Base-by-base conservation (phyloP, 352 stramenopile genomes). In the Halophytophthora batemanensis region DNA sequence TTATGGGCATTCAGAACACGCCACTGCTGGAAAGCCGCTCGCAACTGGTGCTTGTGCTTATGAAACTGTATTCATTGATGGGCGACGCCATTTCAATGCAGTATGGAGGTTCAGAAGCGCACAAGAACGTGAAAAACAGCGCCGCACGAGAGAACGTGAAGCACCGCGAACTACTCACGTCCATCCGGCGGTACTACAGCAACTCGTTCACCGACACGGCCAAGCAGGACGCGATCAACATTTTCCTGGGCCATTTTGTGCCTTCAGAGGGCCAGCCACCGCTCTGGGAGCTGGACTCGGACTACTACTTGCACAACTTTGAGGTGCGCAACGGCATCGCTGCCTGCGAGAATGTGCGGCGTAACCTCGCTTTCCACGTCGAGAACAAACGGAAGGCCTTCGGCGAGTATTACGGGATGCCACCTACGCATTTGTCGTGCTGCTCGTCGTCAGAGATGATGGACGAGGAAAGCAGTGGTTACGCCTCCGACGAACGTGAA, bases 151-250 rank as follows among this genome's bases (percentile, higher is more conserved):
- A 93, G 55, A 95, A 91, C 48, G 87, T 92, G 15, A 97, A 98
- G 71, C 93, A 98, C 47, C 96, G 96, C 51, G 95, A 99, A 61
- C 71, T 99, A 3, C 75, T 99, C 7, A 99, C 96, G 14, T 99
- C 96, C 3, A 99, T 99, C 49, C 82, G 97, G 45, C 77, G 97
- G 25, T 99, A 99, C 72, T 99, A 99, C 69, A 98, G 91, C 72
- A 99, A 99, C 61, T 97, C 96, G 17, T 99, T 99, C 66, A 99
- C 96, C 0, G 97, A 99, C 76, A 95, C 89, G 15, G 77, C 97
- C 5, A 99, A 99, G 69, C 96, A 99, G 75, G 97, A 99, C 72
- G 94, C 96, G 13, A 99, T 99, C 73, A 99, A 99, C 64, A 85
- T 99, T 10, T 99, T 99, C 61, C 71, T 99, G 19, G 97, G 97